Conservation (phyloP, 345 rosid genomes). For the Eucalyptus cloeziana region DNA sequence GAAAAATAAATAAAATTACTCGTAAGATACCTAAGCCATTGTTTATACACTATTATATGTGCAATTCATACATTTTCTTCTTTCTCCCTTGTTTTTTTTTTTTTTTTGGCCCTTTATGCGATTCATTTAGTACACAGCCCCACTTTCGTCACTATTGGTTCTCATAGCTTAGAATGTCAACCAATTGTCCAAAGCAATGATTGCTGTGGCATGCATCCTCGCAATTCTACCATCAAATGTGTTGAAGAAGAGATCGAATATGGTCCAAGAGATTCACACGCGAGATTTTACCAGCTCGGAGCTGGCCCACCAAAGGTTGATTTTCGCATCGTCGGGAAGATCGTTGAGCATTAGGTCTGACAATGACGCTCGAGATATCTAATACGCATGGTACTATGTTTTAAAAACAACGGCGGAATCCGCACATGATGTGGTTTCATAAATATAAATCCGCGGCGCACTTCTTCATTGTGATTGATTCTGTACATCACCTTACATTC, state of each 20-base stretch:
- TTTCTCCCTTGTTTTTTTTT: background rate
- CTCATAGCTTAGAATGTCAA: background rate
- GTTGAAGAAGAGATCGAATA: background rate
- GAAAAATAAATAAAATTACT: background rate
- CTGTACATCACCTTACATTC: fast-evolving
- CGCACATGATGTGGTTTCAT: background rate
- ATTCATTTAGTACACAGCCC: background rate
- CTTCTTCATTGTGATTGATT: background rate
- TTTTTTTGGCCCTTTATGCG: background rate
- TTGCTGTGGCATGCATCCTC: background rate
- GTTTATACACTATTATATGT: background rate
- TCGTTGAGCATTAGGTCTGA: background rate
- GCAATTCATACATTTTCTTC: background rate
- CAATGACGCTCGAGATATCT: background rate
- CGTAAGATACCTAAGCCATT: background rate
- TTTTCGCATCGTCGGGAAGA: background rate
- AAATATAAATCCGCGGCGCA: background rate
- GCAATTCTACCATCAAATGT: fast-evolving
- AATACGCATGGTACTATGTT: fast-evolving
- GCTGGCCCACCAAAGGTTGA: background rate
- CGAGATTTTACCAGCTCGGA: background rate
- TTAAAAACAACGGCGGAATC: background rate
- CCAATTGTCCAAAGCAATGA: background rate
- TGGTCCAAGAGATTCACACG: too few relatives aligned
- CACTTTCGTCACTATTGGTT: background rate